These are phyloP conservation scores for Erythrophleum fordii DNA, from an alignment of 306 rosid genomes.

Conservation along the genomic window DNA sequence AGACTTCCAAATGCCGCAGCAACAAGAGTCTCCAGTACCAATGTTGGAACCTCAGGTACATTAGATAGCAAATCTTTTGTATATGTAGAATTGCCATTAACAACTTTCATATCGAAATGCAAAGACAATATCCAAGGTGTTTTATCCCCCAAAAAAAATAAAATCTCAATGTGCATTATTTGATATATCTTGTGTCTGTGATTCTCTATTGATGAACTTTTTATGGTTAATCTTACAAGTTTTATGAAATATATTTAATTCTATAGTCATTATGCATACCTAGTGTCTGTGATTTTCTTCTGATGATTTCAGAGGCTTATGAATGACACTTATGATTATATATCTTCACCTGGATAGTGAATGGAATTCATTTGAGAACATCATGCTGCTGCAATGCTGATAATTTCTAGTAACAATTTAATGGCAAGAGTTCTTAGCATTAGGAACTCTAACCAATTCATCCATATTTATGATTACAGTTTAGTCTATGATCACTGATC, in stretches of 20 bases:
- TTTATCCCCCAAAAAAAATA: not conserved
- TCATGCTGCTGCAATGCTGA: slow-evolving; percentile 19
- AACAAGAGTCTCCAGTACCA: slow-evolving; percentile 57
- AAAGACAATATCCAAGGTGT: not conserved
- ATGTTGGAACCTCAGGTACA: slow-evolving; percentile 91
- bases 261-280: not conserved
- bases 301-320: not conserved
- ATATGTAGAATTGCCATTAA: slow-evolving; percentile 9
- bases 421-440: slow-evolving; percentile 3
- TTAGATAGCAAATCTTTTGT: slow-evolving; percentile 31
- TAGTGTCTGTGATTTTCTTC: not conserved
- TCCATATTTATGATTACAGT: slow-evolving; percentile 18
- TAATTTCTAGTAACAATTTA: slow-evolving; percentile 13
- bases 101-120: not conserved
- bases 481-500: slow-evolving; percentile 29
- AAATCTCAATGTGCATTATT: not conserved
- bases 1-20: slow-evolving; percentile 56
- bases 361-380: slow-evolving; percentile 13
- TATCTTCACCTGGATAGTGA: slow-evolving; percentile 23
- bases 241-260: not conserved
- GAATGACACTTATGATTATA: slow-evolving; percentile 12
- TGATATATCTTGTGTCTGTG: not conserved
- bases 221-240: slow-evolving; percentile 11
- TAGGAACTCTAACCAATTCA: not conserved
- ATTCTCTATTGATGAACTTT: slow-evolving; percentile 11